Evolutionary conservation across 2,329 filamentous ascomycete species (phyloP), one percentile per base, ranked within the genome.

Genomic region (Colletotrichum theobromicola): DNA sequence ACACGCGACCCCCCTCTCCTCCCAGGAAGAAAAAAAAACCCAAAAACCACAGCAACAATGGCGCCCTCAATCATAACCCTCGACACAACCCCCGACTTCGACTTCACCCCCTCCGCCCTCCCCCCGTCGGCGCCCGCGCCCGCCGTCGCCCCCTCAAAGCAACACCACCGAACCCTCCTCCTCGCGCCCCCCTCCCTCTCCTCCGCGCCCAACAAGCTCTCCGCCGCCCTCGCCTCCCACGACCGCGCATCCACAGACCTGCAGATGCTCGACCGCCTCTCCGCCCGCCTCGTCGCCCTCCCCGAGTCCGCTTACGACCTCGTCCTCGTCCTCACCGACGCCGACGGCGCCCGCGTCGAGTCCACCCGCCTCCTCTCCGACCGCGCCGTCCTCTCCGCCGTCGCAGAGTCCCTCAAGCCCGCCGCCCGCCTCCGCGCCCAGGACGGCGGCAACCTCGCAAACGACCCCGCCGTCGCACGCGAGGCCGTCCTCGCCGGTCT

Each of bases 211-310:
- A 93, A 95, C 78, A 92, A 92, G 79, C 89, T 98, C 77, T 90
- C 92, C 77, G 87, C 88, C 78, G 88, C 97, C 76, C 91, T 98
- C 80, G 88, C 92, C 74, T 87, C 91, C 72, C 92, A 95, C 86
- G 92, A 97, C 83, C 93, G 95, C 81, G 87, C 89, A 77, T 88
- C 90, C 60, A 96, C 95, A 76, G 97, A 99, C 82, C 89, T 99
- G 67, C 97, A 98, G 84, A 99, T 99, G 97, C 94, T 99, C 76
- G 97, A 99, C 86, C 95, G 97, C 66, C 90, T 99, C 53, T 92
- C 94, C 3, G 91, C 94, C 42, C 95, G 95, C 76, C 88, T 98
- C 46, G 94, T 97, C 72, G 88, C 92, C 9, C 92, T 99, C 0
- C 94, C 96, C 2, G 79, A 90, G 68, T 87, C 91, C 63, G 94